Base-by-base conservation (phyloP, 805 yeast genomes). In the Starmerella gropengiesseri region DNA sequence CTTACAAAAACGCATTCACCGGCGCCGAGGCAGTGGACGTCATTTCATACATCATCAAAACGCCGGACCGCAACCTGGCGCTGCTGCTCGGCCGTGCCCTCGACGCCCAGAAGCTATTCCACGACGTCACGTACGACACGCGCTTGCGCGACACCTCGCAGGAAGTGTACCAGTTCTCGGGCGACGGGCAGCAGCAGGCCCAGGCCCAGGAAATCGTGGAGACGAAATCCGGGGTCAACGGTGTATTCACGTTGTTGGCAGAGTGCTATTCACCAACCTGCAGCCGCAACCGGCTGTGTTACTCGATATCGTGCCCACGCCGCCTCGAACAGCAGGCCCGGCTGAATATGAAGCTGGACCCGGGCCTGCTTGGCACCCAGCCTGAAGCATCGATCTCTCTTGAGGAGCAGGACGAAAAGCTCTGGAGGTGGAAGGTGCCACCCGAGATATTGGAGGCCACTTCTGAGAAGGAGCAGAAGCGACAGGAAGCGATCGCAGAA, bases 211-310 rank as follows among this genome's bases (percentile, higher is more conserved):
- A 34, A 5, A 21, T 34, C 9, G 21, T 20, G 12, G 37, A 29
- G 9, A 4, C 28, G 5, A 34, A 28, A 6, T 47, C 48, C 4
- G 57, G 48, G 8, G 86, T 85, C 9, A 83, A 83, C 60, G 98
- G 98, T 53, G 94, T 91, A 3, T 91, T 89, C 57, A 89, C 95
- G 1, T 66, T 89, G 32, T 67, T 91, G 48, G 83, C 96, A 0
- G 95, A 87, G 57, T 91, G 98, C 63, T 91, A 91, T 57, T 86
- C 96, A 0, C 95, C 98, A 26, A 91, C 98, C 0, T 91, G 98
- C 63, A 78, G 95, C 5, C 69, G 93, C 40, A 93, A 84, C 55
- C 69, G 75, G 26, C 66, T 89, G 30, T 91, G 98, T 63, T 91
- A 91, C 62, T 82, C 94, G 32, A 87, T 91, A 53, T 93, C 95